These are phyloP conservation scores for Fomitopsis schrenkii DNA, from an alignment of 1,284 basidiomycete species.

Conservation along the genomic window DNA sequence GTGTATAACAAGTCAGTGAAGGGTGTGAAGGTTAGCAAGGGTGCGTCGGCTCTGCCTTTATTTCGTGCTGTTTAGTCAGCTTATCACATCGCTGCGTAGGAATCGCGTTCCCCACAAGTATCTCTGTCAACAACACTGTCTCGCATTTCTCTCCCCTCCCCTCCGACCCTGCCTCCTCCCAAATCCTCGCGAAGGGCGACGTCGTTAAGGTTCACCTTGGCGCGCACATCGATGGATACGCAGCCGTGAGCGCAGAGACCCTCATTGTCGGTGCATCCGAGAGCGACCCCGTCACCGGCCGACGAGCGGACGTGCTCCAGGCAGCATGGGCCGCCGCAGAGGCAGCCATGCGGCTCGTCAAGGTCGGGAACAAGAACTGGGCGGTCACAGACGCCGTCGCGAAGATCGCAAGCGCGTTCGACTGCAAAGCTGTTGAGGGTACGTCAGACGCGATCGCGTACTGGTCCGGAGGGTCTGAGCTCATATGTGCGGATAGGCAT, in stretches of 20 bases:
- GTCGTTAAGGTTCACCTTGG: conserved; percentile 96
- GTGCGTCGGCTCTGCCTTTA: conserved; percentile 38
- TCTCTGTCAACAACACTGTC: conserved; percentile 90
- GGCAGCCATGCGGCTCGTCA: conserved; percentile 82
- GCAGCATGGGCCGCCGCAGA: conserved; percentile 94
- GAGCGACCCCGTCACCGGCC: conserved; percentile 75
- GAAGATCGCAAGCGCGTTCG: conserved; percentile 70
- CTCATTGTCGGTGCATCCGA: conserved; percentile 78
- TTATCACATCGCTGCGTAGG: conserved; percentile 41
- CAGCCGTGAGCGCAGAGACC: conserved; percentile 88
- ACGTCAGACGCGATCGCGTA: conserved; percentile 21
- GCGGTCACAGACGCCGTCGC: conserved; percentile 86
- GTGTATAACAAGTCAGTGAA: conserved; percentile 92
- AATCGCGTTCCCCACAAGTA: conserved; percentile 89
- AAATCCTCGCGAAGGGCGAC: conserved; percentile 80
- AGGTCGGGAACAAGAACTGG: conserved; percentile 94
- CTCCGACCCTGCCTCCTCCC: conserved; percentile 68
- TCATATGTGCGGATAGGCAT: conserved; percentile 53
- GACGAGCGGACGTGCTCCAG: conserved; percentile 86
- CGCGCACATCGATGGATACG: conserved; percentile 95
- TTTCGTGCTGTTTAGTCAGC: background rate
- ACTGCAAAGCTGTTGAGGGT: conserved; percentile 90
- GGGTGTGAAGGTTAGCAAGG: conserved; percentile 84
- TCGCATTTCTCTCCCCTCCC: conserved; percentile 80
- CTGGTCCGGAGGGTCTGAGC: background rate